Evolutionary conservation across 108 stramenopile species (phyloP).

Genomic region (Bacterosira constricta): DNA sequence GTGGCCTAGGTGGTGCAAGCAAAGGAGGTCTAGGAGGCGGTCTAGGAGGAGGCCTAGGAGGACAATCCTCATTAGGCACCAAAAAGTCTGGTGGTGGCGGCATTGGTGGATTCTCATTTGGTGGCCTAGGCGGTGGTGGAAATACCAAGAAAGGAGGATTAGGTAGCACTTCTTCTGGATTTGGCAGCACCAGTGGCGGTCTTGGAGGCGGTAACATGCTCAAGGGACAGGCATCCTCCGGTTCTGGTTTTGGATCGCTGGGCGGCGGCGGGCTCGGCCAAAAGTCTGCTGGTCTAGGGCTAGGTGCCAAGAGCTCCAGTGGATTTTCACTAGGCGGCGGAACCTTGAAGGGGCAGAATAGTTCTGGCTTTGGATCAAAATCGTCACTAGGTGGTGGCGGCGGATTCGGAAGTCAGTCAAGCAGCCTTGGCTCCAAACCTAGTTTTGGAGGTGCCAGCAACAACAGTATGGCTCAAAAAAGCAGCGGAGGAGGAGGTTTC

Average conservation of each 20-base stretch:
- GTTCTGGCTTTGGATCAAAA: constrained; percentile 1
- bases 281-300: neutral
- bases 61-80: neutral
- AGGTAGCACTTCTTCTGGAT: neutral
- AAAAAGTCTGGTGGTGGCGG: neutral
- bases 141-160: neutral
- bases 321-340: neutral
- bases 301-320: neutral
- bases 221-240: neutral
- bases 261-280: neutral
- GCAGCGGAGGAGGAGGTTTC: neutral
- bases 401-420: no score
- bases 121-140: neutral
- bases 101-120: neutral
- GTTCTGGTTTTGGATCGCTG: neutral
- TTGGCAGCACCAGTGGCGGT: neutral
- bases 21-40: no score
- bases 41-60: neutral
- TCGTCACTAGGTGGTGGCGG: neutral
- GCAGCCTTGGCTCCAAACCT: no score
- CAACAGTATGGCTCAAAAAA: neutral
- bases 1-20: no score
- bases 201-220: neutral
- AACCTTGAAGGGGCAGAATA: neutral
- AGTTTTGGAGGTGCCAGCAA: no score